Base-by-base conservation (phyloP, 805 yeast genomes). In the Debaryomyces tyrocola region DNA sequence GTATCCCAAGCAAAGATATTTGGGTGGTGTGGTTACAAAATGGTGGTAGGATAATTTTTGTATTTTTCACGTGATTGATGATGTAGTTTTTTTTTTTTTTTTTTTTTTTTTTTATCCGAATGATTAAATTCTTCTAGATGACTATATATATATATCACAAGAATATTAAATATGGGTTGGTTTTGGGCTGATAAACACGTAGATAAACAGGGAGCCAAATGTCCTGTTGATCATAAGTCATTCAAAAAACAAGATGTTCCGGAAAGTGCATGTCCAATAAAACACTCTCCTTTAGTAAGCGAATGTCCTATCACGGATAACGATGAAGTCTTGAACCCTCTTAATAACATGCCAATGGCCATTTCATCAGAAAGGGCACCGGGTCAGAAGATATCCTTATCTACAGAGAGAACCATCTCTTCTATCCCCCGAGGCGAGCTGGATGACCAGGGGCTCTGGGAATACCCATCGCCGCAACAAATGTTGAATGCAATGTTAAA, bases 381-480 rank as follows among this genome's bases (percentile, higher is more conserved):
- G 1, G 96, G 95, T 21, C 99, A 94, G 66, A 80, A 77, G 49
- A 56, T 88, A 33, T 82, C 79, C 31, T 73, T 94, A 28, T 90
- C 97, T 8, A 88, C 94, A 0, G 88, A 86, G 37, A 81, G 97
- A 56, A 86, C 96, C 1, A 66, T 84, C 33, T 89, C 96, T 12
- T 70, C 89, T 1, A 94, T 94, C 44, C 99, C 99, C 17, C 79
- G 89, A 52, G 98, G 98, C 24, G 79, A 74, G 24, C 61, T 63
- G 11, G 74, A 70, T 1, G 75, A 71, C 8, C 83, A 82, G 50
- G 96, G 96, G 1, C 82, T 84, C 40, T 94, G 99, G 99, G 99
- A 94, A 68, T 94, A 94, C 63, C 99, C 99, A 1, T 89, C 97
- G 2, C 99, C 99, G 0, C 99, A 94, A 68, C 99, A 94, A 64